Evolutionary conservation across 805 yeast genomes (phyloP).

Genomic region (Blastobotrys parvus): DNA sequence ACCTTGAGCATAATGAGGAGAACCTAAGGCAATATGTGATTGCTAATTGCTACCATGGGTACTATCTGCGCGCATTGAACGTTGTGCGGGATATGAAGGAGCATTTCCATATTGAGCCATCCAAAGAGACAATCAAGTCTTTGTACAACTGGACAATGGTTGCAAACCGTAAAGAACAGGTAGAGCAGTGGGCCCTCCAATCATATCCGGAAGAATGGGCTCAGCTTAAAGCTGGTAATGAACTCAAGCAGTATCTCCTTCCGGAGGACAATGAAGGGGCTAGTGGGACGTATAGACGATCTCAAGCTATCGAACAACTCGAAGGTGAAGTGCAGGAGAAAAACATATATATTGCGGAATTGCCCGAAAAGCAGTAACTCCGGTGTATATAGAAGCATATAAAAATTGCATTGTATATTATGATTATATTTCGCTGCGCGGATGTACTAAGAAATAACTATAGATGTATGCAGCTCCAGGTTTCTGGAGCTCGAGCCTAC

Average conservation of each 20-base stretch:
- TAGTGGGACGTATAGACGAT: conserved; percentile 1
- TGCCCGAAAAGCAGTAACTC: background rate
- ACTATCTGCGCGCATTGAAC: conserved; percentile 46
- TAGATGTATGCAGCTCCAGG: no score
- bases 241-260: conserved; percentile 22
- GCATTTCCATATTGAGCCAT: conserved; percentile 20
- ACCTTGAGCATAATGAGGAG: conserved; percentile 43
- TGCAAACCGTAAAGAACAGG: conserved; percentile 28
- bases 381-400: background rate
- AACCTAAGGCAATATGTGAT: conserved; percentile 54
- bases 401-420: no score
- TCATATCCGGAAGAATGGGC: conserved; percentile 33
- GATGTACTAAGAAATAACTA: no score
- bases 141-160: conserved; percentile 39
- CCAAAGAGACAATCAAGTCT: conserved; percentile 21
- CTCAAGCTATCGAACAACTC: background rate
- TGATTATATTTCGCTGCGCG: no score
- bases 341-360: background rate
- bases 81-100: conserved; percentile 41
- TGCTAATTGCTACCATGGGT: conserved; percentile 63
- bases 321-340: background rate
- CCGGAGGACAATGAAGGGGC: conserved; percentile 22
- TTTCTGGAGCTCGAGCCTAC: conserved; percentile 33
- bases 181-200: conserved; percentile 34
- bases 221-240: conserved; percentile 25